Conservation (phyloP, 2,329 filamentous ascomycete genomes). For the Chrysoporthe deuterocubensis region DNA sequence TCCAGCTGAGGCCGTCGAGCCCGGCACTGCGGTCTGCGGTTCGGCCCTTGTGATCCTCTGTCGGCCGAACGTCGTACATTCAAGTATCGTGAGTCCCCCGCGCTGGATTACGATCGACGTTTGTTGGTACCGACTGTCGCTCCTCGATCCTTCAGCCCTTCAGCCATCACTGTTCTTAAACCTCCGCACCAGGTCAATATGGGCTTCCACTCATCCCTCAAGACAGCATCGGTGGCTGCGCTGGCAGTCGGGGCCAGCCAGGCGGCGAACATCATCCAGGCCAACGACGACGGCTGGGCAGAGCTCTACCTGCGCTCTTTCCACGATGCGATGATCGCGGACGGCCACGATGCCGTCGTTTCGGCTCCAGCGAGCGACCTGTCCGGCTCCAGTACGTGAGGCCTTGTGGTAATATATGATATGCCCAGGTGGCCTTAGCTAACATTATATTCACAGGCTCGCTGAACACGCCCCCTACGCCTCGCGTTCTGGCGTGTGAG, state of each 20-base stretch:
- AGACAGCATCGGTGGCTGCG: constrained; percentile 17
- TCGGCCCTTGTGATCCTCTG: not conserved
- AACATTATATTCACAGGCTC: constrained; percentile 50
- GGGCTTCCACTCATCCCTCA: constrained; percentile 24
- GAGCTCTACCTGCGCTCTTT: constrained; percentile 68
- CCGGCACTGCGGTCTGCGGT: not conserved
- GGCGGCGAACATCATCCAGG: constrained; percentile 57
- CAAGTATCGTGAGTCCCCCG: not conserved
- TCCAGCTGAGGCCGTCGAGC: not conserved
- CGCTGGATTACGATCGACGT: not conserved
- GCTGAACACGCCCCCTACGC: constrained; percentile 49
- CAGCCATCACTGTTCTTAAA: not conserved
- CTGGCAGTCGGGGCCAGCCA: constrained; percentile 15
- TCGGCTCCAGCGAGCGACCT: constrained; percentile 70
- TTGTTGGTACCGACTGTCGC: not conserved
- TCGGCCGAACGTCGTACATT: not conserved
- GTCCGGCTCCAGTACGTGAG: constrained; percentile 60
- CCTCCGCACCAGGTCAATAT: constrained; percentile 7
- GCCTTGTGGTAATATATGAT: not conserved
- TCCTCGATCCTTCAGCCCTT: constrained; percentile 1
- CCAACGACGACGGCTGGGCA: constrained; percentile 77
- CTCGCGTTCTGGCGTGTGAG: constrained; percentile 57
- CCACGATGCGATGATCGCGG: constrained; percentile 56
- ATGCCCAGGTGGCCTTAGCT: not conserved
- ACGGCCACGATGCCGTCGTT: constrained; percentile 65